Evolutionary conservation across 352 stramenopile genomes (phyloP).

Genomic region (Phytophthora tentaculata): DNA sequence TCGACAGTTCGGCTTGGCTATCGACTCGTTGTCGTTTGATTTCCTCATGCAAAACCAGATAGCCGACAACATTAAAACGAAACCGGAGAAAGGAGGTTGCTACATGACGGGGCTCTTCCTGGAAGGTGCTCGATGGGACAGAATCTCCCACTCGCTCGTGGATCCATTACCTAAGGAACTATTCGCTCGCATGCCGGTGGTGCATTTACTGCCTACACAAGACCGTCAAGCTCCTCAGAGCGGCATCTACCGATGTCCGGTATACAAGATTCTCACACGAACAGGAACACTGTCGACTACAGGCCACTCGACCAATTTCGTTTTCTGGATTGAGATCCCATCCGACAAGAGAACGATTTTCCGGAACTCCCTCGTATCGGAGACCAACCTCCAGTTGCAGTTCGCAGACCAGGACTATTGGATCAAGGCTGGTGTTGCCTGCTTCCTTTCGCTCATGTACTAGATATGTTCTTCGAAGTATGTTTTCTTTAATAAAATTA

Average conservation of each 20-base stretch:
- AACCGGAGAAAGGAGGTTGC: slow-evolving; percentile 77
- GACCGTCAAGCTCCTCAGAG: slow-evolving; percentile 78
- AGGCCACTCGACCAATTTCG: slow-evolving; percentile 97
- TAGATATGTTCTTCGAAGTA: slow-evolving; percentile 36
- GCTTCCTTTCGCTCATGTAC: slow-evolving; percentile 94
- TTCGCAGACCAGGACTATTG: slow-evolving; percentile 94
- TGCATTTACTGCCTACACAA: slow-evolving; percentile 86
- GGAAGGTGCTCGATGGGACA: slow-evolving; percentile 92
- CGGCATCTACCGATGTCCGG: slow-evolving; percentile 93
- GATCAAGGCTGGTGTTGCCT: slow-evolving; percentile 96
- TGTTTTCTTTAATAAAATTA: neutral
- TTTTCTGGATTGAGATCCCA: slow-evolving; percentile 97
- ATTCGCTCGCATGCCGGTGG: slow-evolving; percentile 91
- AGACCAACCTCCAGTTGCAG: slow-evolving; percentile 92
- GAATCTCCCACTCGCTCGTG: slow-evolving; percentile 68
- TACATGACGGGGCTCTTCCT: slow-evolving; percentile 93
- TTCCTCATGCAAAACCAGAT: slow-evolving; percentile 84
- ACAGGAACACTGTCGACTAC: slow-evolving; percentile 95
- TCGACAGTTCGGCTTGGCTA: slow-evolving; percentile 86
- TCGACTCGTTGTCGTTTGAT: slow-evolving; percentile 92
- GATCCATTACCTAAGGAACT: slow-evolving; percentile 93
- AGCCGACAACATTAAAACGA: slow-evolving; percentile 55
- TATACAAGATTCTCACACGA: slow-evolving; percentile 96
- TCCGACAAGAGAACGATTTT: slow-evolving; percentile 77
- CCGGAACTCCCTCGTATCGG: slow-evolving; percentile 91